Percentiles rank a stretch among this genome's conserved stretches.
Evolutionary conservation across 2,329 filamentous ascomycete genomes (phyloP).

Genomic region (Venturia aucupariae): DNA sequence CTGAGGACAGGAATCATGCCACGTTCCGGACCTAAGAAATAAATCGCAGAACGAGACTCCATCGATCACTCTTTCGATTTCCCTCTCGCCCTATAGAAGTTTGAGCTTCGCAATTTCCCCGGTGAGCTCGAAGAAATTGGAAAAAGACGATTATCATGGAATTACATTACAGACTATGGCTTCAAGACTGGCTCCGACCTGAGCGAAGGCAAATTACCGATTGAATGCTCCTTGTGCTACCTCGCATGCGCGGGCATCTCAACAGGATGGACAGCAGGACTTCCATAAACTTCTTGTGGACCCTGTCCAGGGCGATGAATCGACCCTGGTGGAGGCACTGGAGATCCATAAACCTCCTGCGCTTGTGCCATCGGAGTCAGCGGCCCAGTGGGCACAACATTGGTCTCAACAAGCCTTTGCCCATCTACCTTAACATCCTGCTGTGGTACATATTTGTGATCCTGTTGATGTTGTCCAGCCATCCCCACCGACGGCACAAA

Average conservation of each 20-base stretch:
- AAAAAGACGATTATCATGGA: background rate
- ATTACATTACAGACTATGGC: background rate
- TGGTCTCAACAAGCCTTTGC: background rate
- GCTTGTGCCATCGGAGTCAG: background rate
- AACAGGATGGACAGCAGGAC: background rate
- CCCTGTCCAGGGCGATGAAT: background rate
- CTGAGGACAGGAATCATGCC: no score
- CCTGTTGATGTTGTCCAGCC: background rate
- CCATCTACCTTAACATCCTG: background rate
- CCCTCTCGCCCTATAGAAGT: no score
- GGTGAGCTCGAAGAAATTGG: no score
- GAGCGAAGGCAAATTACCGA: no score
- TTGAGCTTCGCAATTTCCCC: no score
- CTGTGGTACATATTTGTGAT: background rate
- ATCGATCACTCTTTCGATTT: no score
- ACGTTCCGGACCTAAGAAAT: no score
- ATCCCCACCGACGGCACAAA: background rate
- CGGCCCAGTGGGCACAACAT: background rate
- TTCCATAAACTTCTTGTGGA: conserved; percentile 1
- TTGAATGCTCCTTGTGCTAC: background rate
- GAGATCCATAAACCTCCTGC: background rate
- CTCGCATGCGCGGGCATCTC: conserved; percentile 2
- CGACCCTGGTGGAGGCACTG: background rate
- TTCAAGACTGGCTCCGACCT: background rate
- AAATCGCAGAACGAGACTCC: no score